These are phyloP conservation scores for Tolypocladium ophioglossoides DNA, from an alignment of 2,329 filamentous ascomycete species.

Conservation along the genomic window DNA sequence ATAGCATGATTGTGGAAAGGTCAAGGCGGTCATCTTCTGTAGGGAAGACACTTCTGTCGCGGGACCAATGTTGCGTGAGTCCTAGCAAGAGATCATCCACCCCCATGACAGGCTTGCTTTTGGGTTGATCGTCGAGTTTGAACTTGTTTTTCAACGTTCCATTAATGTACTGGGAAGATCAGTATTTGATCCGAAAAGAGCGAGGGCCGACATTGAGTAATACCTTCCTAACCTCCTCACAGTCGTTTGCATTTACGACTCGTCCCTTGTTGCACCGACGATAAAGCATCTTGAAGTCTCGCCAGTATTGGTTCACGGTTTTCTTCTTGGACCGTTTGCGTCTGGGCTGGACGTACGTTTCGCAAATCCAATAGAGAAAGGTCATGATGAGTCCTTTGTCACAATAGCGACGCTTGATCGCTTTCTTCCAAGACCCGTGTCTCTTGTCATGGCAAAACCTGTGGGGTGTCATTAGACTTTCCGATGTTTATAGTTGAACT, in stretches of 20 bases:
- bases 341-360: slow-evolving; percentile 7
- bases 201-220: no score
- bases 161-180: neutral
- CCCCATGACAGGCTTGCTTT: slow-evolving; percentile 5
- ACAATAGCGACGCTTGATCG: slow-evolving; percentile 8
- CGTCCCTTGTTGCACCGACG: slow-evolving; percentile 7
- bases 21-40: slow-evolving; percentile 13
- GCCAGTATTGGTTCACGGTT: slow-evolving; percentile 10
- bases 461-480: neutral
- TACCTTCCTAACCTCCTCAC: neutral
- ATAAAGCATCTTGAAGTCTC: slow-evolving; percentile 12
- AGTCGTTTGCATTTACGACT: slow-evolving; percentile 8
- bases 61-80: slow-evolving; percentile 10
- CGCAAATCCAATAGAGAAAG: slow-evolving; percentile 13
- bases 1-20: slow-evolving; percentile 12
- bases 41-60: slow-evolving; percentile 11
- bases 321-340: slow-evolving; percentile 6
- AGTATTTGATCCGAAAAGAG: neutral
- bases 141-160: neutral
- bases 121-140: neutral
- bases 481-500: neutral
- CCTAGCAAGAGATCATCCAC: slow-evolving; percentile 7
- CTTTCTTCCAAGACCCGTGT: slow-evolving; percentile 5
- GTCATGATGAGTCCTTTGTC: slow-evolving; percentile 13
- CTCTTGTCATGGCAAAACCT: slow-evolving; percentile 3